phyloP scores from a whole-genome alignment of 78 protist genomes.

The Bigelowiella natans region DNA sequence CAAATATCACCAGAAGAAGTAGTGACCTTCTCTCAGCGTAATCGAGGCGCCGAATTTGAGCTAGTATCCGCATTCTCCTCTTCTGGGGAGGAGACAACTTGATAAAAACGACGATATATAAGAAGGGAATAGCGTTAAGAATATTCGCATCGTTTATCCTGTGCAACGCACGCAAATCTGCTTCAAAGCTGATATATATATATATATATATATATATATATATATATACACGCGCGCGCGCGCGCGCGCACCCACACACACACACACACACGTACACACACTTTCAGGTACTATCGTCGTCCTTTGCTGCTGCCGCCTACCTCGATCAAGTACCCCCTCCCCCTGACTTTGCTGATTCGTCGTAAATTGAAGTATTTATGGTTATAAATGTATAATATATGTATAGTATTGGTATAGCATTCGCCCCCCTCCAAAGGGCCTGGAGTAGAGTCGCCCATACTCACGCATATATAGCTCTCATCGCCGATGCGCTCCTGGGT shows the following conservation, averaged over 20 bases:
- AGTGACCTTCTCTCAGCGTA: too few species aligned
- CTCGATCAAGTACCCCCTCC: background rate
- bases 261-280: background rate
- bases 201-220: background rate
- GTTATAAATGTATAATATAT: background rate
- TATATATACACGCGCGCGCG: background rate
- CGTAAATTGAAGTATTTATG: background rate
- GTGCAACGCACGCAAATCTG: too few species aligned
- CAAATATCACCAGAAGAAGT: too few species aligned
- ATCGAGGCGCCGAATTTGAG: too few species aligned
- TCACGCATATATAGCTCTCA: background rate
- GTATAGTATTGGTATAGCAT: background rate
- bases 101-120: too few species aligned
- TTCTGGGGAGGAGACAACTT: too few species aligned
- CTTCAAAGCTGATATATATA: too few species aligned
- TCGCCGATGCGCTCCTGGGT: background rate
- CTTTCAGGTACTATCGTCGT: background rate
- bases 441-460: background rate
- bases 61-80: too few species aligned
- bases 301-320: slow-evolving; percentile 40
- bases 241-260: background rate
- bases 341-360: background rate
- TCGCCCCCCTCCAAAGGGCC: too few species aligned
- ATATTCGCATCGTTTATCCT: too few species aligned
- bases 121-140: too few species aligned